Percentiles rank a stretch among this genome's conserved stretches.
phyloP scores from a whole-genome alignment of 192 early-diverging fungal genomes.

The Coemansia sp. region DNA sequence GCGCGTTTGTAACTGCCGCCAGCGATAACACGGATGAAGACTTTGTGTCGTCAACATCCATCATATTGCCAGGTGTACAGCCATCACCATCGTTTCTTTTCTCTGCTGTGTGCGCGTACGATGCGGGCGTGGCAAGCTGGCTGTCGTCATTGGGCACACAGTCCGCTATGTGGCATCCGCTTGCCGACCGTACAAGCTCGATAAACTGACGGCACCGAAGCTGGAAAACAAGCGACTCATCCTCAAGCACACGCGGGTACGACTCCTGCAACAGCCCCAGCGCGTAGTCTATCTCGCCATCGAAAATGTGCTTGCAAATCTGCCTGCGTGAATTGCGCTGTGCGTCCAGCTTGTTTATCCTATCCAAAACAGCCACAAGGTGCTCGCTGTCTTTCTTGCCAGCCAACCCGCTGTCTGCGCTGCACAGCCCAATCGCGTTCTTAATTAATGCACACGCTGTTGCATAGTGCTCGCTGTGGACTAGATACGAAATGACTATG shows the following conservation, averaged over 20 bases:
- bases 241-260: constrained; percentile 69
- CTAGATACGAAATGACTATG: constrained; percentile 76
- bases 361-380: constrained; percentile 21
- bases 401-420: neutral
- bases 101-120: neutral
- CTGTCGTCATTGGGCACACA: constrained; percentile 39
- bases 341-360: constrained; percentile 34
- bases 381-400: constrained; percentile 1
- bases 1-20: constrained; percentile 40
- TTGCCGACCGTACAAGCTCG: constrained; percentile 68
- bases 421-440: constrained; percentile 36
- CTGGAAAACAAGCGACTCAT: constrained; percentile 70
- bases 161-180: constrained; percentile 31
- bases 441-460: constrained; percentile 70
- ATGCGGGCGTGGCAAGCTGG: constrained; percentile 20
- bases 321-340: constrained; percentile 33
- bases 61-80: constrained; percentile 24
- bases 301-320: constrained; percentile 61
- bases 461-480: constrained; percentile 80
- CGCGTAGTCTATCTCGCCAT: constrained; percentile 76
- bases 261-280: constrained; percentile 63
- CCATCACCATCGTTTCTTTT: neutral
- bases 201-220: constrained; percentile 85
- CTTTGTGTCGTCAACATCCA: constrained; percentile 57
- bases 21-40: constrained; percentile 32